Evolutionary conservation across 306 rosid genomes (phyloP).

Genomic region (Prunus dulcis): DNA sequence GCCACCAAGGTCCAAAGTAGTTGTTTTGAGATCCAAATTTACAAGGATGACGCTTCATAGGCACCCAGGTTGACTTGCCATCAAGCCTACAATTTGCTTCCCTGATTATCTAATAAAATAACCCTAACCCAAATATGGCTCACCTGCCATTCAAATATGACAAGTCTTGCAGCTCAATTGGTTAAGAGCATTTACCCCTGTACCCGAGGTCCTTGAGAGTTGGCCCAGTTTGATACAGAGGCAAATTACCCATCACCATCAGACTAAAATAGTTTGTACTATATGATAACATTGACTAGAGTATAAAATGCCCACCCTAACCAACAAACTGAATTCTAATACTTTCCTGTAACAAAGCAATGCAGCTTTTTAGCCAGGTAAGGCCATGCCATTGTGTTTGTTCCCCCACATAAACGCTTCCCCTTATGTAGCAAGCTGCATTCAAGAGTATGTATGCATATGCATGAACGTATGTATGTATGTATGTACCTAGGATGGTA

Average conservation of each 20-base stretch:
- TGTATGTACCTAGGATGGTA: background rate
- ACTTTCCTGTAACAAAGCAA: background rate
- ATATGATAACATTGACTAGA: background rate
- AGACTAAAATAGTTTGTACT: no score
- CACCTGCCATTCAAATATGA: background rate
- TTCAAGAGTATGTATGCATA: no score
- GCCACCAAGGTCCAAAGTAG: background rate
- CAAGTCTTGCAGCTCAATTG: background rate
- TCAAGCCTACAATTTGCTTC: background rate
- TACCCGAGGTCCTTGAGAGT: no score
- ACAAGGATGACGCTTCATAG: background rate
- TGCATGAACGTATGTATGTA: no score
- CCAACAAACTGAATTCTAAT: background rate
- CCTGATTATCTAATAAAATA: background rate
- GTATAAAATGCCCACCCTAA: background rate
- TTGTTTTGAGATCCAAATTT: background rate
- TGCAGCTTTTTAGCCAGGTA: no score
- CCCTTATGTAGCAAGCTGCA: background rate
- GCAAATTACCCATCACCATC: background rate
- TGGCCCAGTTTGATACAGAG: background rate
- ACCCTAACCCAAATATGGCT: background rate
- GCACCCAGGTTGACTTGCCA: slow-evolving; percentile 1
- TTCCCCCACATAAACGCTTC: background rate
- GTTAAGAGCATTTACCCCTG: no score
- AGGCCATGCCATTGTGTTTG: no score